Evolutionary conservation across 2,329 filamentous ascomycete species (phyloP).

Genomic region (Capronia americana): DNA sequence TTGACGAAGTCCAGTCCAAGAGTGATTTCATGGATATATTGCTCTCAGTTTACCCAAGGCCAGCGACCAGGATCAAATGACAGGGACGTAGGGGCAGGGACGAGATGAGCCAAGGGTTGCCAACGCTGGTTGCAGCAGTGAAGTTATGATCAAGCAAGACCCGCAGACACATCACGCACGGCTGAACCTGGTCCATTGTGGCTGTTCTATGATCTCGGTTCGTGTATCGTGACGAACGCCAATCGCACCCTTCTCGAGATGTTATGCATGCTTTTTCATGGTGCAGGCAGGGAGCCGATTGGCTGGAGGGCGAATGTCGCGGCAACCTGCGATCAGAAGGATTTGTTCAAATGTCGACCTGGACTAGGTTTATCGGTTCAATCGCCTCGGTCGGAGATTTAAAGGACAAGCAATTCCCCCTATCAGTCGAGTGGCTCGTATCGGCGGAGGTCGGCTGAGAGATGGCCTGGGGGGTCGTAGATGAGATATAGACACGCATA

Average conservation of each 20-base stretch:
- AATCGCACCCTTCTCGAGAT: conserved; percentile 9
- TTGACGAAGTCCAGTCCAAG: background rate
- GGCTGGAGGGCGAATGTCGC: background rate
- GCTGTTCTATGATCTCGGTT: background rate
- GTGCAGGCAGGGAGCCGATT: conserved; percentile 27
- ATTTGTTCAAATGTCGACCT: background rate
- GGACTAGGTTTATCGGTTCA: background rate
- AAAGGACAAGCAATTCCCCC: background rate
- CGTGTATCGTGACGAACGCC: conserved; percentile 5
- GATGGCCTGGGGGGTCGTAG: background rate
- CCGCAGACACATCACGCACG: background rate
- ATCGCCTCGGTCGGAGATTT: background rate
- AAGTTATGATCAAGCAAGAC: background rate
- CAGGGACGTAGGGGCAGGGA: background rate
- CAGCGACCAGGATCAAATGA: background rate
- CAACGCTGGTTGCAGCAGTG: background rate
- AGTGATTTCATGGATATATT: background rate
- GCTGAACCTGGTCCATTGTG: conserved; percentile 21
- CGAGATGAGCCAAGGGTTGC: background rate
- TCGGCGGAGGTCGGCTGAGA: background rate
- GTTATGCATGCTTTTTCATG: conserved; percentile 18
- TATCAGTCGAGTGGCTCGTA: background rate
- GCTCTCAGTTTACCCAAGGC: background rate
- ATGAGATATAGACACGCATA: background rate
- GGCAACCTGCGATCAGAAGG: background rate